Evolutionary conservation across 1,284 basidiomycete genomes (phyloP).

Genomic region (Irpex sp.): DNA sequence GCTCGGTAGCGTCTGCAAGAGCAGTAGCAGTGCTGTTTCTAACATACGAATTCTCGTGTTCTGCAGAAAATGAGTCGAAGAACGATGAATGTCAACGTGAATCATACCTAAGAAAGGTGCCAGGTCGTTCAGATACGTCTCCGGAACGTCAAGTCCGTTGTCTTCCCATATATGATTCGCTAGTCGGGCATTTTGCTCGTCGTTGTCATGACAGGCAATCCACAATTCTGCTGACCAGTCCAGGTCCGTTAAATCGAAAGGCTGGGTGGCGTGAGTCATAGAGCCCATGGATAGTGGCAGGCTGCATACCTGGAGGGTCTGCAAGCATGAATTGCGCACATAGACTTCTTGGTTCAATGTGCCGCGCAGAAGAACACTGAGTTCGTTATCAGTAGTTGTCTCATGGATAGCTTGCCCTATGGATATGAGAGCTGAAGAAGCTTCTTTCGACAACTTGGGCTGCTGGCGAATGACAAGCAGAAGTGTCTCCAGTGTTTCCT

Average conservation of each 20-base stretch:
- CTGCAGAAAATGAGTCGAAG: constrained; percentile 32
- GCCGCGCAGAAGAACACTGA: constrained; percentile 65
- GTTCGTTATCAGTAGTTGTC: constrained; percentile 64
- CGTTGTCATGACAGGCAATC: constrained; percentile 88
- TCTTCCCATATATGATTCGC: constrained; percentile 93
- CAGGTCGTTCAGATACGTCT: constrained; percentile 64
- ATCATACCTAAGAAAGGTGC: constrained; percentile 68
- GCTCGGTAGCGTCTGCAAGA: constrained; percentile 75
- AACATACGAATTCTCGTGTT: constrained; percentile 81
- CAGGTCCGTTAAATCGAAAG: constrained; percentile 92
- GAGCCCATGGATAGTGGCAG: background rate
- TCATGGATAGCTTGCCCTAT: constrained; percentile 80
- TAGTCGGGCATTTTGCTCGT: constrained; percentile 87
- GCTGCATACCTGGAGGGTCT: constrained; percentile 74
- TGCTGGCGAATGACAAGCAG: constrained; percentile 77
- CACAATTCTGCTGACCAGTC: constrained; percentile 92
- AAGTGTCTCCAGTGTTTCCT: constrained; percentile 68
- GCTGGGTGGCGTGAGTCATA: constrained; percentile 42
- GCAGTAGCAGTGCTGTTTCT: constrained; percentile 72
- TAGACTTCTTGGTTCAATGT: constrained; percentile 88
- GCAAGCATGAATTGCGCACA: constrained; percentile 88
- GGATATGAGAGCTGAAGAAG: constrained; percentile 80
- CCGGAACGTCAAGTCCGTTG: constrained; percentile 89
- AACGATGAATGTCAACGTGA: background rate
- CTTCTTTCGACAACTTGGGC: constrained; percentile 83